Percentiles rank a stretch among this genome's conserved stretches.
Conservation (phyloP, 2,329 filamentous ascomycete genomes). For the Colletotrichum falcatum region DNA sequence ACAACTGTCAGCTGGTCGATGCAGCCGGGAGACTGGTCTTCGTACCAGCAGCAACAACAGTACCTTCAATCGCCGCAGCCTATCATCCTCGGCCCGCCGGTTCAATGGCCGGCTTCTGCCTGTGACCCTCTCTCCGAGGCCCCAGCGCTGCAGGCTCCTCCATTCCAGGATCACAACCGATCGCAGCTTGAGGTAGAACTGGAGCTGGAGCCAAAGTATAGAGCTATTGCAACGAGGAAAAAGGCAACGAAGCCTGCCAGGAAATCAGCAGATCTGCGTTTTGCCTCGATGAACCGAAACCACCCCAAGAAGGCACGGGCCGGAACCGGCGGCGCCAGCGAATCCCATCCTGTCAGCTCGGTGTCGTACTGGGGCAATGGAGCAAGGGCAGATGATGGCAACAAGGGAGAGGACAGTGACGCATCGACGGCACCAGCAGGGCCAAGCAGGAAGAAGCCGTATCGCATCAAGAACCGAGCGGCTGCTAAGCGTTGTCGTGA, state of each 20-base stretch:
- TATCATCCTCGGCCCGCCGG: neutral
- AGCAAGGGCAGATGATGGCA: neutral
- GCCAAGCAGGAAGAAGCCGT: slow-evolving; percentile 5
- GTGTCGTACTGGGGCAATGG: neutral
- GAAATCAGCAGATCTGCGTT: neutral
- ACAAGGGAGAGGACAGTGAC: neutral
- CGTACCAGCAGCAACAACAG: slow-evolving; percentile 1
- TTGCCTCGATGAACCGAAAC: neutral
- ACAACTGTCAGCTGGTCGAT: neutral
- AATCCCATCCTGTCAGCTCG: neutral
- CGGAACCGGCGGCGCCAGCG: neutral
- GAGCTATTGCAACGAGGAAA: neutral
- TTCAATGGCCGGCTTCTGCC: neutral
- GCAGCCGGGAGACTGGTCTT: neutral
- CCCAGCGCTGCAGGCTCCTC: neutral
- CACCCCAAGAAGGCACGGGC: neutral
- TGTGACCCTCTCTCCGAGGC: neutral
- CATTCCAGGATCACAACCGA: neutral
- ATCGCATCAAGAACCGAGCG: slow-evolving; percentile 39
- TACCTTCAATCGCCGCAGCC: neutral
- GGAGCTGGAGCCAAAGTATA: neutral
- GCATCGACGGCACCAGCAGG: neutral
- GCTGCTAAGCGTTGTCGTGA: slow-evolving; percentile 40
- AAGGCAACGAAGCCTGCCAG: neutral
- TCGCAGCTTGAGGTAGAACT: too few species aligned